Base-by-base conservation (phyloP, 2,329 filamentous ascomycete genomes). In the Pseudonectria buxi region DNA sequence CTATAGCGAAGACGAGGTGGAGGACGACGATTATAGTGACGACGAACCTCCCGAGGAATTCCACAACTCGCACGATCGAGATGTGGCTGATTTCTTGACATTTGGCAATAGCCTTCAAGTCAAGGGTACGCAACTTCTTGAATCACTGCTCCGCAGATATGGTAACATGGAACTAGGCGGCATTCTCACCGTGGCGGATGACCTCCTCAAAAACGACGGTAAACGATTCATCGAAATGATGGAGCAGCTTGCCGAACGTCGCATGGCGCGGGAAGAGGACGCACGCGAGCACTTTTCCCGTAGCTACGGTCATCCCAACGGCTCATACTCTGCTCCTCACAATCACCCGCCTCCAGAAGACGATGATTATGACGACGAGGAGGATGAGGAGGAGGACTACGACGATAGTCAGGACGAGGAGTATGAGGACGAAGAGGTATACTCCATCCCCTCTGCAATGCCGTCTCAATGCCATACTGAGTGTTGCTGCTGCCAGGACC, bases 151-250 rank as follows among this genome's bases (percentile, higher is more conserved):
- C 46, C 56, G 49, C 59, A 58, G 55, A 59, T 59, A 64, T 67
- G 64, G 62, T 67, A 66, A 65, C 63, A 62, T 63, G 61, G 61
- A 63, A 55, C 63, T 75, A 87, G 89, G 92, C 71, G 94, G 92
- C 59, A 95, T 98, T 64, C 80, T 98, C 60, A 98, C 92, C 49
- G 92, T 98, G 57, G 92, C 92, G 61, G 92, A 98, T 70, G 92
- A 98, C 66, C 74, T 98, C 47, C 76, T 98, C 45, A 96, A 96
- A 64, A 98, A 98, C 64, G 92, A 98, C 63, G 92, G 92, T 55
- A 95, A 94, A 64, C 94, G 95, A 58, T 98, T 98, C 68, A 98
- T 98, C 64, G 92, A 98, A 62, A 98, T 98, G 92, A 98, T 98
- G 92, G 92, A 98, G 63, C 90, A 96, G 67, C 76, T 98, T 53